Evolutionary conservation across 2,329 filamentous ascomycete species (phyloP), one percentile per base, ranked within the genome.

Genomic region (Aureobasidium sp.): DNA sequence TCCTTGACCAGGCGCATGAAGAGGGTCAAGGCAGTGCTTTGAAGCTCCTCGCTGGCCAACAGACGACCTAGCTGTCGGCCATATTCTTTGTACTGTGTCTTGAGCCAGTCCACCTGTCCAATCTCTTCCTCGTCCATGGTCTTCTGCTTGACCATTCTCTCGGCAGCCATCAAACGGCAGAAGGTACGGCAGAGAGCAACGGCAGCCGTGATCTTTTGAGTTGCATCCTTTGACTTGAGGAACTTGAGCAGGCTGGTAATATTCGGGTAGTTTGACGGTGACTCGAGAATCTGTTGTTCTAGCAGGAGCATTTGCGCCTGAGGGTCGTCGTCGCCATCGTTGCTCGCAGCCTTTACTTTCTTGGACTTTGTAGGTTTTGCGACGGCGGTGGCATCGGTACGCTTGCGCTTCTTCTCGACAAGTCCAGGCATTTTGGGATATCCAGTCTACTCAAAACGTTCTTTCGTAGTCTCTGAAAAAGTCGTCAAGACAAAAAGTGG

Each of bases 181-280:
- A 97, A 97, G 39, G 95, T 85, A 67, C 92, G 84, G 74, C 91
- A 96, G 51, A 97, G 80, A 2, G 92, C 87, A 25, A 97, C 86
- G 0, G 87, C 84, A 0, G 91, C 89, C 51, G 70, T 67, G 50
- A 90, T 78, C 11, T 83, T 80, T 4, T 83, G 78, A 47, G 87
- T 82, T 2, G 78, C 73, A 25, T 78, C 72, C 3, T 81, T 74
- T 32, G 77, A 76, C 41, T 85, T 75, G 59, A 67, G 69, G 68
- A 85, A 81, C 45, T 81, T 81, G 49, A 96, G 78, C 41, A 97
- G 77, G 11, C 82, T 83, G 8, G 85, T 82, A 69, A 97, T 93
- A 71, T 96, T 91, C 79, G 96, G 96, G 80, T 95, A 96, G 75
- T 96, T 84, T 74, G 91, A 90, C 70, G 86, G 89, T 54, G 91